These are phyloP conservation scores for Aureobasidium uvarum DNA, from an alignment of 2,329 filamentous ascomycete genomes.

Conservation along the genomic window DNA sequence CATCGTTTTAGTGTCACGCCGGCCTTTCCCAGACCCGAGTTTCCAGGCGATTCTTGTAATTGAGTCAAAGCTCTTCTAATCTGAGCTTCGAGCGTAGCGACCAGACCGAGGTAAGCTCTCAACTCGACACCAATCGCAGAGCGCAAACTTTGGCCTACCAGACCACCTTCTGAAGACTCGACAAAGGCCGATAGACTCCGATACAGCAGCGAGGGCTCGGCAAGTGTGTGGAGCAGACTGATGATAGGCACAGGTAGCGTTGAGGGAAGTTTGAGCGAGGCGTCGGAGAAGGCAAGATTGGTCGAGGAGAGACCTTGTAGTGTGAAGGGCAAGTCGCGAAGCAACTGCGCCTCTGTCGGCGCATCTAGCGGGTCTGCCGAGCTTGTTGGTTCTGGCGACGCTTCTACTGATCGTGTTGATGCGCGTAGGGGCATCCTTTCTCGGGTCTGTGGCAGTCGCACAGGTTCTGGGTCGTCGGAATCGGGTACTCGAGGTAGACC, in stretches of 20 bases:
- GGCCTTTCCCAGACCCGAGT: constrained; percentile 73
- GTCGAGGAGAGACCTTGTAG: constrained; percentile 88
- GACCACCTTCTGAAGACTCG: constrained; percentile 72
- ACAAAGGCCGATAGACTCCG: constrained; percentile 76
- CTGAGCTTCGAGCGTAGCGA: constrained; percentile 89
- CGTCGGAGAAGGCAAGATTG: constrained; percentile 71
- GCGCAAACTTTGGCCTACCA: constrained; percentile 88
- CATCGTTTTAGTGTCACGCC: constrained; percentile 94
- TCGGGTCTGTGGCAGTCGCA: constrained; percentile 29
- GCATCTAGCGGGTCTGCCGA: constrained; percentile 15
- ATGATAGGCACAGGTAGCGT: constrained; percentile 81
- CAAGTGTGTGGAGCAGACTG: constrained; percentile 81
- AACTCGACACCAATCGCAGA: constrained; percentile 83
- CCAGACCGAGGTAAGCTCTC: constrained; percentile 82
- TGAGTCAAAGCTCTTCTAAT: constrained; percentile 77
- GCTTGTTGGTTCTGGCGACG: constrained; percentile 8
- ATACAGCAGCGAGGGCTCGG: constrained; percentile 92
- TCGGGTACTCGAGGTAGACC: constrained; percentile 44
- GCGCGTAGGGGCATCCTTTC: constrained; percentile 24
- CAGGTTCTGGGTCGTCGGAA: constrained; percentile 32
- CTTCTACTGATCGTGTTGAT: constrained; percentile 17
- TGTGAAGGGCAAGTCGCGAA: constrained; percentile 80
- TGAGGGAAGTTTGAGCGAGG: constrained; percentile 70
- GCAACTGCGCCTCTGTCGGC: constrained; percentile 46
- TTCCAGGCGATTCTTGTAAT: constrained; percentile 61